phyloP scores from a whole-genome alignment of 2,329 filamentous ascomycete species.

The Ilyonectria sp. region DNA sequence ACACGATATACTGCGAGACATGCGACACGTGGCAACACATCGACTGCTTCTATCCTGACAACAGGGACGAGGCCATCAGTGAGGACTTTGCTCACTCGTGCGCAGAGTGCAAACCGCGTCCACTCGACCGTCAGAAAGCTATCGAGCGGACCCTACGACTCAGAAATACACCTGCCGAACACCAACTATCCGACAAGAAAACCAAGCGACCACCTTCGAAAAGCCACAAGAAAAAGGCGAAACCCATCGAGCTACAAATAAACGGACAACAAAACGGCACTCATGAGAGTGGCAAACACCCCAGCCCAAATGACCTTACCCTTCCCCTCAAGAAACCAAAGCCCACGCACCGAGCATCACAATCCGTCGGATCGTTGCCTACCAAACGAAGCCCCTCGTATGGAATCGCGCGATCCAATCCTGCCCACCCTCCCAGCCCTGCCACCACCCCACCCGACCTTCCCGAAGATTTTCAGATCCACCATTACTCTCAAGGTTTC shows the following conservation, averaged over 20 bases:
- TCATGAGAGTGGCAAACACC: slow-evolving; percentile 68
- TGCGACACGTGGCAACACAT: slow-evolving; percentile 99
- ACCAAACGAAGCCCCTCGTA: slow-evolving; percentile 76
- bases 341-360: slow-evolving; percentile 83
- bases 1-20: slow-evolving; percentile 94
- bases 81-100: slow-evolving; percentile 86
- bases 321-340: slow-evolving; percentile 85
- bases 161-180: slow-evolving; percentile 57
- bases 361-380: slow-evolving; percentile 80
- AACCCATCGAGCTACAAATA: slow-evolving; percentile 76
- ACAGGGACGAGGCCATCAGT: slow-evolving; percentile 80
- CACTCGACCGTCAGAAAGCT: slow-evolving; percentile 81
- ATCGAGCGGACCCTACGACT: slow-evolving; percentile 79
- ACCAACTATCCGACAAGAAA: slow-evolving; percentile 77
- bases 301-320: slow-evolving; percentile 60
- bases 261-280: slow-evolving; percentile 75
- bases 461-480: slow-evolving; percentile 73
- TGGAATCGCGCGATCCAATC: slow-evolving; percentile 73
- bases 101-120: slow-evolving; percentile 86
- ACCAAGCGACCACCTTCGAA: slow-evolving; percentile 83
- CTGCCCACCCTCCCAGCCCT: slow-evolving; percentile 78
- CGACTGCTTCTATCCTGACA: slow-evolving; percentile 90
- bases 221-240: slow-evolving; percentile 89
- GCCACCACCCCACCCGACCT: slow-evolving; percentile 81
- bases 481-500: slow-evolving; percentile 83